A percentile compares a stretch with the other conserved stretches of the same genome.
These are phyloP conservation scores for Colletotrichum costaricense DNA, from an alignment of 2,329 filamentous ascomycete genomes.

Conservation along the genomic window DNA sequence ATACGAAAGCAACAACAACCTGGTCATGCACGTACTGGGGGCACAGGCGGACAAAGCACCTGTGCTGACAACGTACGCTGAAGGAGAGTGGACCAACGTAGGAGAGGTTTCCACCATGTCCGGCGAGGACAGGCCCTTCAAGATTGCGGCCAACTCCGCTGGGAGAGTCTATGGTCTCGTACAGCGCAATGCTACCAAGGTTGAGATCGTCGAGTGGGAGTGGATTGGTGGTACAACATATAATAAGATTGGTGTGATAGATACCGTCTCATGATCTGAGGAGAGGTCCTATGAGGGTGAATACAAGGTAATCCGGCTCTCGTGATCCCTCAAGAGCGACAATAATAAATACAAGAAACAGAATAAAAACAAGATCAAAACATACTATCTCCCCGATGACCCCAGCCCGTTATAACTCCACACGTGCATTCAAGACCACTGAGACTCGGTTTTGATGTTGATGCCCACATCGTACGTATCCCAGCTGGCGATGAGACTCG, in stretches of 20 bases:
- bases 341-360: neutral
- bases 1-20: constrained; percentile 23
- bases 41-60: constrained; percentile 1
- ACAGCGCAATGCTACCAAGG: constrained; percentile 5
- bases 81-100: constrained; percentile 23
- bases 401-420: neutral
- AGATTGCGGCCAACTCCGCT: constrained; percentile 25
- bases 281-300: neutral
- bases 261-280: constrained; percentile 9
- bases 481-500: neutral
- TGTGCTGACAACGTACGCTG: constrained; percentile 8
- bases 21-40: constrained; percentile 29
- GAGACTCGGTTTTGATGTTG: neutral
- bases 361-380: neutral
- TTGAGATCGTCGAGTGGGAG: constrained; percentile 33
- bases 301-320: neutral
- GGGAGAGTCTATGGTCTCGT: constrained; percentile 33
- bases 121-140: constrained; percentile 21
- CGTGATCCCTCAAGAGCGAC: neutral
- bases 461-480: neutral
- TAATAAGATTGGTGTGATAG: constrained; percentile 25
- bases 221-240: constrained; percentile 36
- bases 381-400: neutral
- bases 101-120: constrained; percentile 20
- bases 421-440: neutral